These are phyloP conservation scores for Vaccinium macrocarpon DNA, from an alignment of 148 eudicot genomes.

Conservation along the genomic window DNA sequence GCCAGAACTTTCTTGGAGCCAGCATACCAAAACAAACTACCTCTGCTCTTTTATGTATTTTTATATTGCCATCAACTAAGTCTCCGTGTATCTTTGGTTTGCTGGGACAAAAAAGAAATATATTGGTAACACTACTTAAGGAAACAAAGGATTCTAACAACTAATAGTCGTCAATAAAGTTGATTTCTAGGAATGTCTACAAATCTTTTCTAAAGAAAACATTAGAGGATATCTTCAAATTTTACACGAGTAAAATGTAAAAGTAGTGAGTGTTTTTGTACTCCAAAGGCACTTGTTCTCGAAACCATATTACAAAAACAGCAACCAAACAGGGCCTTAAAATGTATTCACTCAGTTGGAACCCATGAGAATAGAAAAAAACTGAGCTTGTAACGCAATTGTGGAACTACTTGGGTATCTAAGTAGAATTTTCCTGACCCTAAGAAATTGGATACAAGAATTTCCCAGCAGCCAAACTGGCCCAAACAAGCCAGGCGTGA, in stretches of 20 bases:
- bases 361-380: background rate
- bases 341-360: background rate
- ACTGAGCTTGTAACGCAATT: background rate
- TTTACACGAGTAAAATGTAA: background rate
- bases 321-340: background rate
- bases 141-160: background rate
- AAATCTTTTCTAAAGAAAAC: background rate
- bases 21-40: slow-evolving; percentile 83
- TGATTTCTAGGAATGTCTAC: background rate
- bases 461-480: background rate
- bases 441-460: background rate
- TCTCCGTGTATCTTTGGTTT: slow-evolving; percentile 38
- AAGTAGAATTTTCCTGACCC: background rate
- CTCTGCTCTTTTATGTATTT: slow-evolving; percentile 41
- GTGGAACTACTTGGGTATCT: background rate
- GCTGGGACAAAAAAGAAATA: slow-evolving; percentile 33
- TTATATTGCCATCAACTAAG: slow-evolving; percentile 36
- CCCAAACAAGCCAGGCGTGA: background rate
- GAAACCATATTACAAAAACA: background rate
- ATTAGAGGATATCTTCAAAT: background rate
- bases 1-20: slow-evolving; percentile 89
- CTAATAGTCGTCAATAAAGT: background rate
- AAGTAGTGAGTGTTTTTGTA: background rate
- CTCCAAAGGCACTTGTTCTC: background rate
- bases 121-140: background rate